phyloP scores from a whole-genome alignment of 1,139 yeast genomes.

The Lodderomyces orthopsilosis region DNA sequence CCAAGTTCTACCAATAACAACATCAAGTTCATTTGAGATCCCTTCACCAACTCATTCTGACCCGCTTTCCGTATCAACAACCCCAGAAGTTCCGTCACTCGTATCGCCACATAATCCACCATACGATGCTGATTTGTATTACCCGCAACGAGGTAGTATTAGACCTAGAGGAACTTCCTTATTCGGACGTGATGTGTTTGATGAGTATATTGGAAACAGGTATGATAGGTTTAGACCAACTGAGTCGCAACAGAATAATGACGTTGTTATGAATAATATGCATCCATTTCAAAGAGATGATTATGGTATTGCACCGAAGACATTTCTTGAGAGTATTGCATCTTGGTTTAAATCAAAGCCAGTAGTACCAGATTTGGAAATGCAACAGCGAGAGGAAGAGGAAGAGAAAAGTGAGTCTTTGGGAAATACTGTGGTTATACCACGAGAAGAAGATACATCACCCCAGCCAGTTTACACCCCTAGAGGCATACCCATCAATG shows the following conservation, averaged over 20 bases:
- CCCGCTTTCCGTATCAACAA: constrained; percentile 5
- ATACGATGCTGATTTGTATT: constrained; percentile 10
- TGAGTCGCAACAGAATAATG: constrained; percentile 40
- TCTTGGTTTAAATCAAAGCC: constrained; percentile 11
- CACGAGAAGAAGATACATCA: constrained; percentile 6
- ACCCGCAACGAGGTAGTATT: constrained; percentile 2
- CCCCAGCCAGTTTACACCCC: constrained; percentile 23
- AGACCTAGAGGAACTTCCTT: constrained; percentile 12
- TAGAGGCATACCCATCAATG: constrained; percentile 24
- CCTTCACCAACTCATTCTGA: constrained; percentile 3
- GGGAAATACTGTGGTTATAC: constrained; percentile 7
- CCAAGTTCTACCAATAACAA: constrained; percentile 4
- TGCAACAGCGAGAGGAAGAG: constrained; percentile 2
- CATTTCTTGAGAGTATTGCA: constrained; percentile 5
- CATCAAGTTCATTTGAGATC: constrained; percentile 9
- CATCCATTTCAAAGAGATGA: constrained; percentile 38
- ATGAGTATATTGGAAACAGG: constrained; percentile 49
- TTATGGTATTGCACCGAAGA: constrained; percentile 9
- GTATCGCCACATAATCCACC: constrained; percentile 11
- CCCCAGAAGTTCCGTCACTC: constrained; percentile 3
- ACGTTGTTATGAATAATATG: constrained; percentile 30
- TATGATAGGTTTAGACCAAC: constrained; percentile 53
- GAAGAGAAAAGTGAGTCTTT: constrained; percentile 5
- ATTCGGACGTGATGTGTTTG: constrained; percentile 27
- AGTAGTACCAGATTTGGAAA: constrained; percentile 11